Conservation (phyloP, 2,329 filamentous ascomycete genomes). For the Myriosclerotinia scirpicola region DNA sequence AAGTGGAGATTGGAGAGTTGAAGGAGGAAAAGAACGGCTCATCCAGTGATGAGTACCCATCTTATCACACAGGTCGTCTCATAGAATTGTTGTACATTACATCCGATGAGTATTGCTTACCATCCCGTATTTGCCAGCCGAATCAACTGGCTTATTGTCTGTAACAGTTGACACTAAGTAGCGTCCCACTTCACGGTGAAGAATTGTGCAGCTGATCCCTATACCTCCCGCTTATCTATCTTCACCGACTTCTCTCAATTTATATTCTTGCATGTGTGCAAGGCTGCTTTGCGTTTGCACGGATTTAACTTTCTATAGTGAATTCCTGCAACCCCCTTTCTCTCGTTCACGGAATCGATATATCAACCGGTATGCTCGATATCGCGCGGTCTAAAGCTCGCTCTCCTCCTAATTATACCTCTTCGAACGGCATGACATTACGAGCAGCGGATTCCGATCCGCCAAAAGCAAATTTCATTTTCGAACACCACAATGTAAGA, state of each 20-base stretch:
- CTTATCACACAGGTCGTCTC: not conserved
- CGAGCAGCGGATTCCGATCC: not conserved
- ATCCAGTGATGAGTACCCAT: not conserved
- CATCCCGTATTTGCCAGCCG: not conserved
- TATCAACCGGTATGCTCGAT: conserved; percentile 4
- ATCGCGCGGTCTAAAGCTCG: not conserved
- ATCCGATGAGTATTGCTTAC: not conserved
- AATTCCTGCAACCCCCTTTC: not conserved
- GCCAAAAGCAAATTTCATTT: not conserved
- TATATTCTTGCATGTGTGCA: not conserved
- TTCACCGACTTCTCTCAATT: not conserved
- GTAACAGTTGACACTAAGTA: not conserved
- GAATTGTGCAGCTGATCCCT: not conserved
- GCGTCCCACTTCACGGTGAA: not conserved
- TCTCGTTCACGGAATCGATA: conserved; percentile 3
- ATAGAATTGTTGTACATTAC: not conserved
- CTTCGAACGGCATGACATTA: not conserved
- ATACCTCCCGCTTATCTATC: too few species aligned
- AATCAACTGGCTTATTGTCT: not conserved
- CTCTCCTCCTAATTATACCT: not conserved
- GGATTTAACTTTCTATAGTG: not conserved
- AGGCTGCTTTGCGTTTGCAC: not conserved
- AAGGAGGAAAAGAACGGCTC: not conserved
- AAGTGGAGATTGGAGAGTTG: not conserved
- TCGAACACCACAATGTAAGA: not conserved